These are phyloP conservation scores for Ascomycota sp. DNA, from an alignment of 2,329 filamentous ascomycete genomes.

Conservation along the genomic window DNA sequence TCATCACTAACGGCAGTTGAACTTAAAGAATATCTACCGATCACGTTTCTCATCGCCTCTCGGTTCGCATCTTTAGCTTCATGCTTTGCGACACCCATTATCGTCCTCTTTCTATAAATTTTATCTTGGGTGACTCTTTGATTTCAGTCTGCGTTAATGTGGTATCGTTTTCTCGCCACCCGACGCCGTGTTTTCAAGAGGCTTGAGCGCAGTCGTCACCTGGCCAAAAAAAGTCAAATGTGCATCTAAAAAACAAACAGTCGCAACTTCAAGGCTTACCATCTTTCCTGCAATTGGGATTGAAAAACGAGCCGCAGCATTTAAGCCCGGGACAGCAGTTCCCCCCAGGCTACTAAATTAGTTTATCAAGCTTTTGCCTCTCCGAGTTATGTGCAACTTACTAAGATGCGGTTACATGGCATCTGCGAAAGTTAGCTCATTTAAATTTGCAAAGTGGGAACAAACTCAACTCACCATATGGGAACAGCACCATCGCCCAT, in stretches of 20 bases:
- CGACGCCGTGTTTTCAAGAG: not conserved
- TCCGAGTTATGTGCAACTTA: not conserved
- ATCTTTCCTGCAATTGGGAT: not conserved
- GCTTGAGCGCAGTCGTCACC: not conserved
- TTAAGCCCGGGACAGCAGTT: not conserved
- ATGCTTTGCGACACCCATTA: too few relatives aligned
- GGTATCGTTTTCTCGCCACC: not conserved
- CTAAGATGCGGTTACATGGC: not conserved
- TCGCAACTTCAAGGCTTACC: not conserved
- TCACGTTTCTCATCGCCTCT: too few relatives aligned
- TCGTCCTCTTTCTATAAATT: too few relatives aligned
- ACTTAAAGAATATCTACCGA: too few relatives aligned
- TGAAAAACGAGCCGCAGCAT: not conserved
- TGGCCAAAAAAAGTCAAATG: not conserved
- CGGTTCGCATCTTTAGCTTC: too few relatives aligned
- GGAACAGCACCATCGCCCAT: not conserved
- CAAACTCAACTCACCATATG: not conserved
- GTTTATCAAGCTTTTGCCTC: not conserved
- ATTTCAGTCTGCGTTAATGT: not conserved
- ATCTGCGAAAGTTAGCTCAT: not conserved
- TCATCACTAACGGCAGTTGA: too few relatives aligned
- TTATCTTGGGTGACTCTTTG: not conserved
- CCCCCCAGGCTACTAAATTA: not conserved
- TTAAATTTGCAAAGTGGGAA: not conserved
- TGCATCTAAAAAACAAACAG: not conserved